Percentiles rank a stretch among this genome's conserved stretches.
Conservation (phyloP, 495 filamentous ascomycete species). For the Hypoxylon trugodes region DNA sequence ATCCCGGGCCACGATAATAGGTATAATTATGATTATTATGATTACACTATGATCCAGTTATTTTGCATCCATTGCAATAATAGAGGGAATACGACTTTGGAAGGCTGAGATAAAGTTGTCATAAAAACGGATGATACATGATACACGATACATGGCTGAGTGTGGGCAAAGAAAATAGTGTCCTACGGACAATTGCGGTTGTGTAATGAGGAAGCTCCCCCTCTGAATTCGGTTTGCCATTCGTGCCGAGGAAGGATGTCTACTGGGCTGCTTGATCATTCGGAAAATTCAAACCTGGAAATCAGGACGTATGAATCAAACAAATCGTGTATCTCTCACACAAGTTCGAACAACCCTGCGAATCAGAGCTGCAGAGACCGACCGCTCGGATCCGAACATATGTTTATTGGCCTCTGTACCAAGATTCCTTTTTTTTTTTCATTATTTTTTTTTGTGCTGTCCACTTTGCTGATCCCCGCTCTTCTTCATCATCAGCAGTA, state of each 20-base stretch:
- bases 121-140: no score
- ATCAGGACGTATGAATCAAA: conserved; percentile 35
- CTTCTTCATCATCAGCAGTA: conserved; percentile 21
- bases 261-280: conserved; percentile 21
- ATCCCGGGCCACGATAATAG: no score
- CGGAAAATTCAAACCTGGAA: conserved; percentile 42
- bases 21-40: conserved; percentile 9
- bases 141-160: conserved; percentile 9
- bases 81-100: background rate
- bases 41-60: conserved; percentile 6
- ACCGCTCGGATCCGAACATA: conserved; percentile 40
- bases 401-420: conserved; percentile 32
- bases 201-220: conserved; percentile 27
- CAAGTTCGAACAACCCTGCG: conserved; percentile 25
- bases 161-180: conserved; percentile 3
- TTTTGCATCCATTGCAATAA: background rate
- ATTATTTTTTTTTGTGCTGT: no score
- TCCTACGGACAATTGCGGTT: conserved; percentile 29
- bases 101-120: conserved; percentile 22
- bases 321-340: conserved; percentile 32
- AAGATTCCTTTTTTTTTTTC: conserved; percentile 36
- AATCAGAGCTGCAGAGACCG: conserved; percentile 39
- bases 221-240: conserved; percentile 21
- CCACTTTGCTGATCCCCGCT: conserved; percentile 33
- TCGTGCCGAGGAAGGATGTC: conserved; percentile 24